Conservation (phyloP, 2,329 filamentous ascomycete genomes). For the Phialophora tarda region DNA sequence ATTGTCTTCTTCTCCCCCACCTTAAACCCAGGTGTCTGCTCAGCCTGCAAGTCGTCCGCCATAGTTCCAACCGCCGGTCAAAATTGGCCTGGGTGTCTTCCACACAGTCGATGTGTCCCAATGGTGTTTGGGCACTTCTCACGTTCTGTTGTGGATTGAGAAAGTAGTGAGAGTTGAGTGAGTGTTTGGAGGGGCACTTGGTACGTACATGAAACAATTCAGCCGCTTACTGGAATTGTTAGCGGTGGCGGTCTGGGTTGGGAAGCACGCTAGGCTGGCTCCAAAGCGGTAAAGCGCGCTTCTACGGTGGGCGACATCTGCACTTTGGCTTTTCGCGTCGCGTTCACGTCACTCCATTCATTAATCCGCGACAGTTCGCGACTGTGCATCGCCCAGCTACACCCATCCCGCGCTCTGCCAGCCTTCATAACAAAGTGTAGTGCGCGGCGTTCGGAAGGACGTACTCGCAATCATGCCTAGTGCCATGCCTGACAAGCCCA, state of each 20-base stretch:
- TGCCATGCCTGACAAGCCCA: slow-evolving; percentile 50
- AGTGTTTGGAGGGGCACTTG: slow-evolving; percentile 9
- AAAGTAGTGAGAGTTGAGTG: background rate
- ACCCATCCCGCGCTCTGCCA: background rate
- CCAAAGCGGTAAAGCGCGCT: background rate
- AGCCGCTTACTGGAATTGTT: background rate
- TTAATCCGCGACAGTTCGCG: background rate
- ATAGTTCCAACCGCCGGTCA: slow-evolving; percentile 49
- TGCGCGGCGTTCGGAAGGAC: background rate
- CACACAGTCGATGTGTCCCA: background rate
- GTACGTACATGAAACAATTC: background rate
- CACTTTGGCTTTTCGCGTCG: slow-evolving; percentile 9
- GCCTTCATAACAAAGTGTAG: background rate
- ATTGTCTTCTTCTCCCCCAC: slow-evolving; percentile 98
- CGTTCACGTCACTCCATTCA: slow-evolving; percentile 18
- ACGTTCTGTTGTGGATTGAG: background rate
- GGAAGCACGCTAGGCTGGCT: background rate
- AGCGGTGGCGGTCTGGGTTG: background rate
- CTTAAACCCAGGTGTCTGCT: slow-evolving; percentile 95
- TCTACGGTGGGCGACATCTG: background rate
- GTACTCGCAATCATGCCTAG: slow-evolving; percentile 33
- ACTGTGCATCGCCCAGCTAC: background rate
- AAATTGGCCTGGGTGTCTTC: background rate
- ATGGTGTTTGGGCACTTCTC: background rate
- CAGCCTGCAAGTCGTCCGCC: slow-evolving; percentile 83